These are phyloP conservation scores for Phycomyces nitens DNA, from an alignment of 192 early-diverging fungal species.

Conservation along the genomic window DNA sequence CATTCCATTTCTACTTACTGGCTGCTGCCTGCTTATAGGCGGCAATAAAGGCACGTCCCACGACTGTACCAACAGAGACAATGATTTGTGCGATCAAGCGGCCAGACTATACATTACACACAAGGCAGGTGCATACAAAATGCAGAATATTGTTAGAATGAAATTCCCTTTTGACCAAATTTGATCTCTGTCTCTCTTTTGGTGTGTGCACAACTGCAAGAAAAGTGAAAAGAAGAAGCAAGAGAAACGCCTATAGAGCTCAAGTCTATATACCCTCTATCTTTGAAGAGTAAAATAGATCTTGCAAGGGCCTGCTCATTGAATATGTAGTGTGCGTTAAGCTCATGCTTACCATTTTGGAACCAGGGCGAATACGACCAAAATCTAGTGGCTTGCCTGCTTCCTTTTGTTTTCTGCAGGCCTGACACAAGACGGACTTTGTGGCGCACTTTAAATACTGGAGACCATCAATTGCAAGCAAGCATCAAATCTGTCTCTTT, in stretches of 20 bases:
- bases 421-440: background rate
- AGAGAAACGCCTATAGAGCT: too few relatives aligned
- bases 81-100: constrained; percentile 74
- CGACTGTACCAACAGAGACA: constrained; percentile 74
- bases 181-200: background rate
- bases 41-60: constrained; percentile 88
- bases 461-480: background rate
- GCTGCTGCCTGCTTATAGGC: constrained; percentile 88
- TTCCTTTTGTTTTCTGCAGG: background rate
- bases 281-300: too few relatives aligned
- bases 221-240: too few relatives aligned
- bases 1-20: constrained; percentile 48
- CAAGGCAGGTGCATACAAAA: background rate
- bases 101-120: constrained; percentile 58
- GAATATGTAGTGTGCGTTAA: background rate
- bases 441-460: background rate
- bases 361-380: background rate
- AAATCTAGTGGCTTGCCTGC: background rate
- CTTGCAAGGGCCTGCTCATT: background rate
- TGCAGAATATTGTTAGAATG: background rate
- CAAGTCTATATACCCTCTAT: too few relatives aligned
- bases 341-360: background rate
- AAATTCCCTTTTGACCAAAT: too few relatives aligned
- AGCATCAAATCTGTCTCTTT: too few relatives aligned
- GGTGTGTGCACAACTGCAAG: background rate